Evolutionary conservation across 805 yeast species (phyloP).

Genomic region (Spathaspora boniae): DNA sequence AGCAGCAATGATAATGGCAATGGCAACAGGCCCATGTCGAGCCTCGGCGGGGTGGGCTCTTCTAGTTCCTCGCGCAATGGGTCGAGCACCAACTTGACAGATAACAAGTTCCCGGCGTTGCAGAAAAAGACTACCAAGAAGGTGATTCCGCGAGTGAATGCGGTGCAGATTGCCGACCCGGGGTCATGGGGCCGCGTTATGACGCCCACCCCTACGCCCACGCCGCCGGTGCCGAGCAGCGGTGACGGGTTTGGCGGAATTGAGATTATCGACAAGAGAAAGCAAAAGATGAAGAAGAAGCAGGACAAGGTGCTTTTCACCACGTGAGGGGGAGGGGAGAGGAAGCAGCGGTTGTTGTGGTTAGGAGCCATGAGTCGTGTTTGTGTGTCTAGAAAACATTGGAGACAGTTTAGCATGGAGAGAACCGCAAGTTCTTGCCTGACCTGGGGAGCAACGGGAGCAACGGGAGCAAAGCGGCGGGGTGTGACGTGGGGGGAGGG

Average conservation of each 20-base stretch:
- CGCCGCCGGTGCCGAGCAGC: too few species aligned
- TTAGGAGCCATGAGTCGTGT: too few species aligned
- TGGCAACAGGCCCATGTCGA: not conserved
- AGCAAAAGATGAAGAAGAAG: constrained; percentile 18
- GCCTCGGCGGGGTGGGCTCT: not conserved
- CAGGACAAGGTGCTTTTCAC: constrained; percentile 13
- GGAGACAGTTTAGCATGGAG: too few species aligned
- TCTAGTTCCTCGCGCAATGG: constrained; percentile 8
- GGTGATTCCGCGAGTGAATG: constrained; percentile 57
- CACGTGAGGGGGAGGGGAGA: not conserved
- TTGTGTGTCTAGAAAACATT: constrained; percentile 1
- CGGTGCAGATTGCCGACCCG: constrained; percentile 25
- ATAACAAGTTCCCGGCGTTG: constrained; percentile 47
- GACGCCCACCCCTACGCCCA: not conserved
- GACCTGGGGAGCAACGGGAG: too few species aligned
- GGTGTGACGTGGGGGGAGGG: too few species aligned
- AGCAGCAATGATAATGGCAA: not conserved
- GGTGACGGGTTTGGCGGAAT: constrained; percentile 7
- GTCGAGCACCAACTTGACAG: constrained; percentile 17
- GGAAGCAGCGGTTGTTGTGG: too few species aligned
- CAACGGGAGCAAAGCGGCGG: too few species aligned
- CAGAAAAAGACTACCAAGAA: constrained; percentile 36
- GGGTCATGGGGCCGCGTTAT: constrained; percentile 21
- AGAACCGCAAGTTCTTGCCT: too few species aligned
- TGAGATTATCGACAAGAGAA: constrained; percentile 12